These are phyloP conservation scores for Phytophthora litchii DNA, from an alignment of 352 stramenopile species.

Conservation along the genomic window DNA sequence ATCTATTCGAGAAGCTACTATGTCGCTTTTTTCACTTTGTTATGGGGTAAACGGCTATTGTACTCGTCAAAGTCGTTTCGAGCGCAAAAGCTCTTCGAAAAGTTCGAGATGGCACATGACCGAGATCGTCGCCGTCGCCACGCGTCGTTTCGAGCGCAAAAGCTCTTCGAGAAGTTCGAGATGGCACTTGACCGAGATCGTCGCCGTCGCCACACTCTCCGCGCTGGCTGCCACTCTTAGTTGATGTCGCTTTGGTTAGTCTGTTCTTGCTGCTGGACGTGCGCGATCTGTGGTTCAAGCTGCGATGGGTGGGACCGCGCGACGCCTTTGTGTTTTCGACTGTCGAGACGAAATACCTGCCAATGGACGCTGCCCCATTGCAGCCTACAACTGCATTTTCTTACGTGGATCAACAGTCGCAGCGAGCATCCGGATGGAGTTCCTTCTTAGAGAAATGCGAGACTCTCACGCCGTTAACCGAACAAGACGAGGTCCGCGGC, in stretches of 20 bases:
- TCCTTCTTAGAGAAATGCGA: constrained; percentile 59
- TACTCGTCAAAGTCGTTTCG: too few relatives aligned
- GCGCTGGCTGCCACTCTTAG: constrained; percentile 26
- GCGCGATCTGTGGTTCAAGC: constrained; percentile 69
- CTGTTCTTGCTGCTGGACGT: constrained; percentile 47
- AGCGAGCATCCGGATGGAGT: constrained; percentile 45
- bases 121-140: neutral
- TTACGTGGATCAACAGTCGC: constrained; percentile 20
- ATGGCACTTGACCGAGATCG: constrained; percentile 9
- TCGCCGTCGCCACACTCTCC: constrained; percentile 2
- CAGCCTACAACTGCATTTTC: constrained; percentile 12
- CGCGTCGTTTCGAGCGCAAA: constrained; percentile 25
- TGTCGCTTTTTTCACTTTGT: too few relatives aligned
- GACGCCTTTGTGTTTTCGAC: constrained; percentile 49
- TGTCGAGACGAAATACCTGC: constrained; percentile 30
- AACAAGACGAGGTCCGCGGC: constrained; percentile 3
- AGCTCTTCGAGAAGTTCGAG: too few relatives aligned
- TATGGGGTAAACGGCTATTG: too few relatives aligned
- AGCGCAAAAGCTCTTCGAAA: constrained; percentile 12
- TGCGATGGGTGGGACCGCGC: constrained; percentile 48
- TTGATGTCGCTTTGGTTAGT: constrained; percentile 37
- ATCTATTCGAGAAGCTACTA: too few relatives aligned
- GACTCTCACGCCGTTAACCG: constrained; percentile 29
- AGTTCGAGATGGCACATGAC: constrained; percentile 13
- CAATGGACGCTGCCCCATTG: constrained; percentile 14